phyloP scores from a whole-genome alignment of 2,329 filamentous ascomycete species.

The Nemania bipapillata region DNA sequence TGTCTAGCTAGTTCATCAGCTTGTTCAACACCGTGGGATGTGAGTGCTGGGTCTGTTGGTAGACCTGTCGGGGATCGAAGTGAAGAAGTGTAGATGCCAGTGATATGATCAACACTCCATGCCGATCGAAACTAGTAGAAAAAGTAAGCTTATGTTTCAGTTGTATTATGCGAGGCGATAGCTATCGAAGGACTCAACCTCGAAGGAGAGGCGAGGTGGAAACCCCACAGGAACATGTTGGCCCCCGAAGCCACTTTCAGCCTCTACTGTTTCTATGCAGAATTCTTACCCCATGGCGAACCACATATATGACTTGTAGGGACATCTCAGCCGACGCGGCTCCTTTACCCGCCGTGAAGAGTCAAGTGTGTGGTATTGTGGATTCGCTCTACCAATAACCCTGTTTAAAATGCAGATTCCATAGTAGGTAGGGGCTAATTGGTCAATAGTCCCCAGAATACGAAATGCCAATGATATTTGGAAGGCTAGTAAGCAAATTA shows the following conservation, averaged over 20 bases:
- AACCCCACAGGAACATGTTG: background rate
- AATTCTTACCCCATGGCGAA: constrained; percentile 75
- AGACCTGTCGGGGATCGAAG: constrained; percentile 88
- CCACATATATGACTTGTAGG: constrained; percentile 77
- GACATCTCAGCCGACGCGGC: constrained; percentile 60
- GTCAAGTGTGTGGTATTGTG: background rate
- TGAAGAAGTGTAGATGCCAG: constrained; percentile 78
- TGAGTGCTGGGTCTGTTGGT: constrained; percentile 85
- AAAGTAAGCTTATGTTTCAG: constrained; percentile 41
- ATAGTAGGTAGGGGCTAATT: background rate
- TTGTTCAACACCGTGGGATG: constrained; percentile 86
- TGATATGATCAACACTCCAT: constrained; percentile 84
- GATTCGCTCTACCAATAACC: background rate
- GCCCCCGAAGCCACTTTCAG: constrained; percentile 1
- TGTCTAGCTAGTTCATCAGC: constrained; percentile 78
- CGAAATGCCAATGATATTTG: background rate
- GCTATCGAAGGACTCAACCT: background rate
- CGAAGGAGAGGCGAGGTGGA: background rate
- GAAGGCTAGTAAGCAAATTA: background rate
- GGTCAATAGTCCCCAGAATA: background rate
- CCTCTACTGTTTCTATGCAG: background rate
- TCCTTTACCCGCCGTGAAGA: background rate
- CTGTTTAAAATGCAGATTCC: background rate
- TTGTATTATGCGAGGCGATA: constrained; percentile 17
- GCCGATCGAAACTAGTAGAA: constrained; percentile 82